A percentile compares a stretch with the other conserved stretches of the same genome.
phyloP scores from a whole-genome alignment of 2,329 filamentous ascomycete species.

The Botryotinia calthae region DNA sequence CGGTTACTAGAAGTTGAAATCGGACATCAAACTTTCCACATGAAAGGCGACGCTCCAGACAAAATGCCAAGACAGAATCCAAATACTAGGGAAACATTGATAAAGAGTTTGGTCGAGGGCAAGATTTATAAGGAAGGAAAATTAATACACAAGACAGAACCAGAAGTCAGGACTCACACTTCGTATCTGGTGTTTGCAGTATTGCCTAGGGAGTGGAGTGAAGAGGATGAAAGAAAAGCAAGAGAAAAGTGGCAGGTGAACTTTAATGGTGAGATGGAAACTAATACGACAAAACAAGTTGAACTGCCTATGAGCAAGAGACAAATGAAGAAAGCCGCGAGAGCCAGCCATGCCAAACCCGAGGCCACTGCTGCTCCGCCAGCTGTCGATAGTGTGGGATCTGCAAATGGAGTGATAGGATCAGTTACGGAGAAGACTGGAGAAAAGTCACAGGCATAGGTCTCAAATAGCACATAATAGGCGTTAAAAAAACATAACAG shows the following conservation, averaged over 20 bases:
- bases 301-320: conserved; percentile 29
- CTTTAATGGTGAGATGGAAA: conserved; percentile 26
- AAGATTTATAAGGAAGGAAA: conserved; percentile 74
- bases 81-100: conserved; percentile 37
- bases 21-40: conserved; percentile 64
- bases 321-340: conserved; percentile 33
- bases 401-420: neutral
- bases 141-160: conserved; percentile 76
- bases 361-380: neutral
- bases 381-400: neutral
- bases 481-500: neutral
- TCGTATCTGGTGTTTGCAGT: conserved; percentile 95
- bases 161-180: conserved; percentile 91
- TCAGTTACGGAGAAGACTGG: neutral
- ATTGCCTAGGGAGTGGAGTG: conserved; percentile 81
- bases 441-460: neutral
- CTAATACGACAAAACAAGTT: conserved; percentile 20
- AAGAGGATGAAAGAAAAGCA: conserved; percentile 72
- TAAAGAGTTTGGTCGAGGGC: conserved; percentile 39
- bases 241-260: conserved; percentile 53
- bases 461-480: neutral
- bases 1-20: conserved; percentile 72
- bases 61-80: conserved; percentile 38
- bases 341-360: conserved; percentile 6
- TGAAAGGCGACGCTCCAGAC: conserved; percentile 27